Percentiles rank a stretch among this genome's conserved stretches.
Evolutionary conservation across 2,329 filamentous ascomycete species (phyloP).

Genomic region (Claviceps spartinae): DNA sequence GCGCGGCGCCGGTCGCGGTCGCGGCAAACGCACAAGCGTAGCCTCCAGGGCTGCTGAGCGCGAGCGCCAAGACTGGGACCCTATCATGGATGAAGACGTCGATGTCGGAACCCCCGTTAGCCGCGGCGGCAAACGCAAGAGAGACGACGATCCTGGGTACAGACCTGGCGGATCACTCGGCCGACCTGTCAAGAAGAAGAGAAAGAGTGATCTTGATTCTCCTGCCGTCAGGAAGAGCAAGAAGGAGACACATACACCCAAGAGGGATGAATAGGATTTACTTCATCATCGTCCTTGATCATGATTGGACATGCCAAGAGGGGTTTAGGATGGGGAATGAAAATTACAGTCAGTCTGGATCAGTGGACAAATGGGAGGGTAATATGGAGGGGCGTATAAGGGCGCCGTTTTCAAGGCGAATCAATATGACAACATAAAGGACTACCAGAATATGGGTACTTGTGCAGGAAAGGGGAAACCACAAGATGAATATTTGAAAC

Average conservation of each 20-base stretch:
- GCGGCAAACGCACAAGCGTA: constrained; percentile 21
- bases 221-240: constrained; percentile 22
- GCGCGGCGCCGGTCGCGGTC: constrained; percentile 17
- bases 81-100: constrained; percentile 26
- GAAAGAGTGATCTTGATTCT: constrained; percentile 37
- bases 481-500: too few species aligned
- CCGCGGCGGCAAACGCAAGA: constrained; percentile 33
- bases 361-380: too few species aligned
- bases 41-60: constrained; percentile 12
- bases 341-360: too few species aligned
- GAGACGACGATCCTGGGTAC: constrained; percentile 47
- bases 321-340: neutral
- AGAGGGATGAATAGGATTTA: constrained; percentile 8
- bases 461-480: too few species aligned
- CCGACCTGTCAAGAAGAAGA: constrained; percentile 43
- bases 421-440: too few species aligned
- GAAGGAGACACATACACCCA: constrained; percentile 15
- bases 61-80: constrained; percentile 18
- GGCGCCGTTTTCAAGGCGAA: neutral
- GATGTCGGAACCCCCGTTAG: constrained; percentile 20
- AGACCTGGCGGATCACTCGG: constrained; percentile 42
- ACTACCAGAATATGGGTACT: too few species aligned
- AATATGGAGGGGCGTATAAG: neutral
- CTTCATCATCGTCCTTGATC: neutral
- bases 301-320: neutral